Conservation (phyloP, 2,329 filamentous ascomycete genomes). For the Sarocladium strictum region DNA sequence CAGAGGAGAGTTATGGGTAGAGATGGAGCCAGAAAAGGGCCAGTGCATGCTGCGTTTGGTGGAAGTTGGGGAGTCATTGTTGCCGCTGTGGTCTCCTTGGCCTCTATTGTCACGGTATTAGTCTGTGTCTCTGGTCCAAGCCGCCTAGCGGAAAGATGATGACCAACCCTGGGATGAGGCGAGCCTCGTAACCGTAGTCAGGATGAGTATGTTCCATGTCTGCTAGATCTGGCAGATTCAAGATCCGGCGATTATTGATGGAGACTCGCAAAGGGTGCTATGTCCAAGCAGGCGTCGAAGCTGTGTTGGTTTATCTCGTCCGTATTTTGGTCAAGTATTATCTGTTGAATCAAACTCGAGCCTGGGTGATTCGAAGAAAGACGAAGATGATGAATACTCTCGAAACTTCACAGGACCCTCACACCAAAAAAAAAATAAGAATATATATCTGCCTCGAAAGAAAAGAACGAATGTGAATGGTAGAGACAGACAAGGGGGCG, state of each 20-base stretch:
- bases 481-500: neutral
- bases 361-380: neutral
- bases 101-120: neutral
- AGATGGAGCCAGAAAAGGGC: constrained; percentile 6
- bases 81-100: neutral
- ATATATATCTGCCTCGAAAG: neutral
- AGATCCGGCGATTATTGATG: too few relatives aligned
- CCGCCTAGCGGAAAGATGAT: neutral
- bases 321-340: too few relatives aligned
- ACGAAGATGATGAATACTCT: neutral
- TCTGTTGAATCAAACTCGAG: neutral
- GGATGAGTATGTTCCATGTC: neutral
- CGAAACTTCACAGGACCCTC: too few relatives aligned
- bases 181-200: neutral
- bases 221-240: too few relatives aligned
- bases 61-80: neutral
- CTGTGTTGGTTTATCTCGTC: too few relatives aligned
- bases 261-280: too few relatives aligned
- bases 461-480: neutral
- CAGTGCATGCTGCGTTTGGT: constrained; percentile 8
- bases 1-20: neutral
- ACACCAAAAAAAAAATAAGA: neutral
- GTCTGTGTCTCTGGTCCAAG: neutral
- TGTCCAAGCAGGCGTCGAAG: too few relatives aligned
- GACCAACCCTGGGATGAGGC: neutral